phyloP scores from a whole-genome alignment of 108 stramenopile genomes.

The Nitzschia putrida region DNA sequence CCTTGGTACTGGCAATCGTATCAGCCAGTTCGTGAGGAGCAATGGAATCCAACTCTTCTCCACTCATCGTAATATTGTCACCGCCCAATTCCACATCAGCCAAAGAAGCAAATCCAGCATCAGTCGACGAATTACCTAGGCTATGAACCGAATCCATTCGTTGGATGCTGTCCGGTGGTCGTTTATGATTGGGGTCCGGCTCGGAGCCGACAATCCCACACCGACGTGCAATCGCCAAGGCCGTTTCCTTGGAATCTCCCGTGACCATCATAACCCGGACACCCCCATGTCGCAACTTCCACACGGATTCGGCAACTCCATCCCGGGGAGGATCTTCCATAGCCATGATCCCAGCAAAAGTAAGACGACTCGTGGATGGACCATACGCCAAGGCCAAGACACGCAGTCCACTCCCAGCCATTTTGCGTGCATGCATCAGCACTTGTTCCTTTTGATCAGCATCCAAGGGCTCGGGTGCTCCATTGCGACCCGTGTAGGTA shows the following conservation, averaged over 20 bases:
- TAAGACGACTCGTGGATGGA: constrained; percentile 50
- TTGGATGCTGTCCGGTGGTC: background rate
- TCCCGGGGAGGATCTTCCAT: constrained; percentile 92
- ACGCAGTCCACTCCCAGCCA: constrained; percentile 85
- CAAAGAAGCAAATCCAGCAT: background rate
- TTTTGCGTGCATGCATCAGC: constrained; percentile 58
- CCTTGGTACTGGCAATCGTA: constrained; percentile 73
- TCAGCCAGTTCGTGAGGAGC: constrained; percentile 62
- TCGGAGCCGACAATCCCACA: constrained; percentile 73
- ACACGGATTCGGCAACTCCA: constrained; percentile 80
- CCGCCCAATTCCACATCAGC: constrained; percentile 44
- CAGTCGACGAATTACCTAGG: background rate
- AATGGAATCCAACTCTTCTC: constrained; percentile 78
- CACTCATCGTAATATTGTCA: constrained; percentile 54
- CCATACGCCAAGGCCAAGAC: constrained; percentile 92
- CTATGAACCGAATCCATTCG: background rate
- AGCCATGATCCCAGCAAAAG: constrained; percentile 90
- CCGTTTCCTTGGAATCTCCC: constrained; percentile 95
- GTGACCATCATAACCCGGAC: constrained; percentile 96
- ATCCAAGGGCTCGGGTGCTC: constrained; percentile 51
- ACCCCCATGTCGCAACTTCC: constrained; percentile 75
- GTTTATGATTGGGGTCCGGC: background rate
- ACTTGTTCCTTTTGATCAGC: constrained; percentile 53
- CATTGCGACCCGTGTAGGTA: constrained; percentile 55
- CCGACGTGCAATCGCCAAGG: constrained; percentile 86